A percentile compares a stretch with the other conserved stretches of the same genome.
phyloP scores from a whole-genome alignment of 1,284 basidiomycete genomes.

The Neolentinus lepideus region DNA sequence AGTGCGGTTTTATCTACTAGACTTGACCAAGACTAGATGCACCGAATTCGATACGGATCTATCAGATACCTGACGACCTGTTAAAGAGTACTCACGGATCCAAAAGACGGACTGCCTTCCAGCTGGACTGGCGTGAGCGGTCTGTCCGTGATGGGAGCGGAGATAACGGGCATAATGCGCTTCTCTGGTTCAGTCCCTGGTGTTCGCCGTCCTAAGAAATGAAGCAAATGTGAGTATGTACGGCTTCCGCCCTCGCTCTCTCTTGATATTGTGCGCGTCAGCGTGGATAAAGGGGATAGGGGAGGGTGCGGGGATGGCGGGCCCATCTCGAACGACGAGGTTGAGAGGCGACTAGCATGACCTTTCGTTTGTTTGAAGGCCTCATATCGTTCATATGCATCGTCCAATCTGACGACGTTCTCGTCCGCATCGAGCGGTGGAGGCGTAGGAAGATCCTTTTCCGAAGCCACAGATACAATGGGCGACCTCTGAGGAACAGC shows the following conservation, averaged over 20 bases:
- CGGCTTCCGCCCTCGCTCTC: slow-evolving; percentile 23
- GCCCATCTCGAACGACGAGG: slow-evolving; percentile 45
- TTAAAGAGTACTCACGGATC: slow-evolving; percentile 42
- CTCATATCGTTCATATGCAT: slow-evolving; percentile 90
- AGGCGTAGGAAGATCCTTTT: slow-evolving; percentile 53
- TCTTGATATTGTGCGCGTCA: slow-evolving; percentile 10
- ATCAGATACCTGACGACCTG: background rate
- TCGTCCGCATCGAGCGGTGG: slow-evolving; percentile 15
- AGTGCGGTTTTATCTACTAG: slow-evolving; percentile 80
- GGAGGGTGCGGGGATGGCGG: slow-evolving; percentile 21
- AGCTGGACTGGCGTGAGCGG: slow-evolving; percentile 10
- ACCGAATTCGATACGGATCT: background rate
- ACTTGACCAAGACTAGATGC: slow-evolving; percentile 80
- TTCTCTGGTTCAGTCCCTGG: slow-evolving; percentile 33
- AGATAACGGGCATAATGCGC: slow-evolving; percentile 38
- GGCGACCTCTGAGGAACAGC: slow-evolving; percentile 27
- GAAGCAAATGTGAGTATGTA: slow-evolving; percentile 36
- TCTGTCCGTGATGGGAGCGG: slow-evolving; percentile 44
- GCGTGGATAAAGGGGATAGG: slow-evolving; percentile 17
- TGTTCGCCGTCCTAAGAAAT: slow-evolving; percentile 51
- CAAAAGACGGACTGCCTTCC: slow-evolving; percentile 38
- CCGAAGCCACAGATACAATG: slow-evolving; percentile 13
- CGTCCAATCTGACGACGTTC: slow-evolving; percentile 47
- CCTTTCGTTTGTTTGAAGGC: slow-evolving; percentile 55
- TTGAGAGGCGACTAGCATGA: slow-evolving; percentile 46